Base-by-base conservation (phyloP, 23 red algal genomes). In the Cyanidioschyzon merolae region DNA sequence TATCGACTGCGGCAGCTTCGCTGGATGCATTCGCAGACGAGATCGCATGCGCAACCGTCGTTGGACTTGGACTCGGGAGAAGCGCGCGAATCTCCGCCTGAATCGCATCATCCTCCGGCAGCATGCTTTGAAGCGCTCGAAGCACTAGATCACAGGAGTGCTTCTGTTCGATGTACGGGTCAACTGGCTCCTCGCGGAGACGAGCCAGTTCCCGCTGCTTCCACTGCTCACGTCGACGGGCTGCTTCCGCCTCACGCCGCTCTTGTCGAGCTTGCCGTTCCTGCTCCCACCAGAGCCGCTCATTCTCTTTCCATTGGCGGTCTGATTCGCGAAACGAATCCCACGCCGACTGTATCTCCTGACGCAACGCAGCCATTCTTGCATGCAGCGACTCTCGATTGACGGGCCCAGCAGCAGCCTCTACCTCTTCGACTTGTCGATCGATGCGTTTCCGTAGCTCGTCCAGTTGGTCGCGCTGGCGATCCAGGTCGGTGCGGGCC, bases 281-380 rank as follows among this genome's bases (percentile, higher is more conserved):
- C 63, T 71, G 63, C 63, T 25, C 63, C 63, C 63, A 71, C 63
- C 63, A 71, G 21, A 71, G 21, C 63, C 32, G 63, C 32, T 71
- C 63, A 32, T 71, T 71, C 63, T 71, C 63, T 35, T 27, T 25
- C 63, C 63, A 71, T 71, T 71, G 12, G n/a, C 32, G 63, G 3
- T 71, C 63, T 35, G 21, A 7, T 35, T 25, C 63, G 7, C 32
- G 21, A 27, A 27, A 32, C 63, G 21, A 7, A 25, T 71, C 32
- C 63, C 63, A 71, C 16, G 30, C 12, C 29, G 63, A 7, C 21
- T 71, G n/a, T 35, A 71, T 35, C 63, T 71, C 63, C 30, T 71
- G 63, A 27, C 63, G 63, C 63, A 71, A 35, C 63, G 7, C n/a
- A 35, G 63, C 29, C 16, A 71, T 3, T 32, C 63, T 25, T 32